Base-by-base conservation (phyloP, 305 asterid genomes). In the Striga hermonthica region DNA sequence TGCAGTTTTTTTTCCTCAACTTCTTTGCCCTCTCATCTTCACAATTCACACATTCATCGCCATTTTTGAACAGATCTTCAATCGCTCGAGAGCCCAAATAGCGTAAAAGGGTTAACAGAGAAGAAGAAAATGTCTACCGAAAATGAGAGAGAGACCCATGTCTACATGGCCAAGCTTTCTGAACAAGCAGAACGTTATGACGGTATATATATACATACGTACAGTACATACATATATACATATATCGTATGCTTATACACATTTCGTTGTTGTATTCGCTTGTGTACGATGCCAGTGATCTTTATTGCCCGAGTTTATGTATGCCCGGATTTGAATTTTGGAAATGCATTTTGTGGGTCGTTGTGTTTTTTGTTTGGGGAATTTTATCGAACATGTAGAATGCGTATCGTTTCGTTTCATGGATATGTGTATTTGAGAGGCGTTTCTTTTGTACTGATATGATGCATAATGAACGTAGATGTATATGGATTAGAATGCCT, bases 141-240 rank as follows among this genome's bases (percentile, higher is more conserved):
- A 39, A 72, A 59, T 65, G 82, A 75, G 75, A 69, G 80, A 62
- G 84, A 80, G 60, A 69, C 69, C 56, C 76, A 80, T 59, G 84
- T 74, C 7, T 80, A 76, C 80, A 72, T 59, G 79, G 84, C 84
- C 3, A 80, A 76, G 79, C 81, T 80, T 56, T 40, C 84, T 1
- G 84, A 80, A 62, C 84, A 80, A 72, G 84, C 84, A 44, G 84
- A 80, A 71, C 84, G 84, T 48, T 80, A 80, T 10, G 84, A 80
- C 31, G 84, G 84, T 80, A 80, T 58, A 3, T 3, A n/a, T 28
- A 9, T 61, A 9, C 59, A 11, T 57, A 28, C 12, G 0, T 6
- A 9, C 12, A 13, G 0, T 6, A 9, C 12, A 13, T 52, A 9
- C 31, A 12, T 22, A 22, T 22, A 22, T 22, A 2, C 31, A 22